Base-by-base conservation (phyloP, 1,284 basidiomycete genomes). In the Ganoderma lucidum region DNA sequence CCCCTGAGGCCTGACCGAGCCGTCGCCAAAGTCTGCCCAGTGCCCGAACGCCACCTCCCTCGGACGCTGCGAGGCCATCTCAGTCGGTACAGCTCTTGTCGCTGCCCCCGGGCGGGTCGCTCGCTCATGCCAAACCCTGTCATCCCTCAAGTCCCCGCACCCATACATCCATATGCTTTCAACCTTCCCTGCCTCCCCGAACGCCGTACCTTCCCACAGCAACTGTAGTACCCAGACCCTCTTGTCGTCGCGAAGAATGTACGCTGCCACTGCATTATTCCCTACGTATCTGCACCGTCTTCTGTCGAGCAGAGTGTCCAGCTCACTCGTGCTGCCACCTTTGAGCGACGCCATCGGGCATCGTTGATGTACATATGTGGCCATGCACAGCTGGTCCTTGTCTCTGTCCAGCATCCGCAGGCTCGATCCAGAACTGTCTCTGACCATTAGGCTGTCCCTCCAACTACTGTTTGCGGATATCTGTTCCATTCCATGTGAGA, bases 161-260 rank as follows among this genome's bases (percentile, higher is more conserved):
- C 8, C 55, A 5, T 15, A 19, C 55, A 17, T 35, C 3, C 55
- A 58, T 19, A 48, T 53, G 12, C 48, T 53, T 15, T 28, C 48
- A 23, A 6, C n/a, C 56, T 59, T 59, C 56, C 30, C 56, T 59
- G 37, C 35, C 56, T 37, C 56, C n/a, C 32, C 35, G 37, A 17
- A 59, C 37, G 56, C 56, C 56, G 56, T 32, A 58, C 28, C 56
- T 59, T 59, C 35, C n/a, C 56, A 59, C 56, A 59, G 35, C 56
- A n/a, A 59, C 35, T 8, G 32, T 32, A 14, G 32, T 58, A 15
- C 56, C 9, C n/a, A 9, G n/a, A 48, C 8, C 19, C 23, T 17
- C 56, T 59, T 23, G 56, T 35, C 56, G 10, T 32, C 8, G 35
- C 56, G n/a, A 35, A 12, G 35, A 53, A 23, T 30, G 23, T 6